These are phyloP conservation scores for Populus hybrid DNA, from an alignment of 441 rosid species.

Conservation along the genomic window DNA sequence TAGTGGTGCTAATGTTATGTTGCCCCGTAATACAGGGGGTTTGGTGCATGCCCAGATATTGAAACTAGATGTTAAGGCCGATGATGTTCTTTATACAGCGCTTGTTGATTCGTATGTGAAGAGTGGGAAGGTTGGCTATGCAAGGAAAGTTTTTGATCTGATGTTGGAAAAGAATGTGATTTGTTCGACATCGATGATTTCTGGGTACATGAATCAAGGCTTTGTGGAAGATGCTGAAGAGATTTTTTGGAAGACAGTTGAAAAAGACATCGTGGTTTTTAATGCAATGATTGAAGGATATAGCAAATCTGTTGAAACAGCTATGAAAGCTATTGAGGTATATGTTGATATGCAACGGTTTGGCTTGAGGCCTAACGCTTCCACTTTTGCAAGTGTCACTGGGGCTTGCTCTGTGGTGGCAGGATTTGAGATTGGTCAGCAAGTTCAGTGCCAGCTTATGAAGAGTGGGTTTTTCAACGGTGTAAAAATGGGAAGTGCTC, in stretches of 20 bases:
- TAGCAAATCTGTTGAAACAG: conserved; percentile 54
- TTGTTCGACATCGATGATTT: conserved; percentile 80
- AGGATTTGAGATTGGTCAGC: conserved; percentile 60
- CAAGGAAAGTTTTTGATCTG: conserved; percentile 66
- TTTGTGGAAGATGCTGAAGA: conserved; percentile 56
- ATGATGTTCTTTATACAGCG: conserved; percentile 74
- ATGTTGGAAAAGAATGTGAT: conserved; percentile 56
- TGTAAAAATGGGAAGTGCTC: conserved; percentile 79
- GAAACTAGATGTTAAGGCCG: conserved; percentile 47
- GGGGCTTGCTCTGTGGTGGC: conserved; percentile 80
- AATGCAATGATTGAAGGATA: conserved; percentile 96
- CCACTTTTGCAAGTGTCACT: conserved; percentile 70
- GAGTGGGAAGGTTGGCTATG: conserved; percentile 50
- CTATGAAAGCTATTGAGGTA: conserved; percentile 46
- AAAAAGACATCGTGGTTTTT: conserved; percentile 73
- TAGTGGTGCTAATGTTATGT: conserved; percentile 20
- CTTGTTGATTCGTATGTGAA: conserved; percentile 78
- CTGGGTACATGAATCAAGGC: conserved; percentile 78
- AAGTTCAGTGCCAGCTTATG: conserved; percentile 66
- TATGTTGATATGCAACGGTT: conserved; percentile 62
- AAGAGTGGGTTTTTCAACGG: conserved; percentile 45
- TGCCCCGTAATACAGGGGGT: conserved; percentile 41
- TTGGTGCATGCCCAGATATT: conserved; percentile 57
- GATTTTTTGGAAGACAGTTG: conserved; percentile 42
- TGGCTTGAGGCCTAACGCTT: conserved; percentile 55